Base-by-base conservation (phyloP, 345 rosid species). In the Melastoma malabathricum region DNA sequence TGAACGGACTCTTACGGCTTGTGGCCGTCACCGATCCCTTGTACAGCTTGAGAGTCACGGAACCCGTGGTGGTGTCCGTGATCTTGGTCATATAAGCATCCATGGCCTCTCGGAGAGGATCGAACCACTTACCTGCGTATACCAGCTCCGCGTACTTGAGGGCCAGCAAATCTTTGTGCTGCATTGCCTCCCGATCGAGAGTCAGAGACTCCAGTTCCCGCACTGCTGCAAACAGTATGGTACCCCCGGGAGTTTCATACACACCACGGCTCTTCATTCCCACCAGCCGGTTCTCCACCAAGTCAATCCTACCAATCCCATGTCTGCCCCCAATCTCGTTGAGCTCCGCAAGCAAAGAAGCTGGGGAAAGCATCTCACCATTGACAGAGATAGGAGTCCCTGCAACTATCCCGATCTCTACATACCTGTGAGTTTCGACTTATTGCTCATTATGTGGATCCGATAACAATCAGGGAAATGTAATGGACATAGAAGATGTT, bases 161-260 rank as follows among this genome's bases (percentile, higher is more conserved):
- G 10, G 95, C 95, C 34, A 84, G 57, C 0, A 73, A 54, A 59
- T 82, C 98, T 68, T 92, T 92, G 18, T 79, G 73, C 72, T 82
- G 89, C 55, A 87, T 76, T 6, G 88, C 73, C 56, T 82, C 96
- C 54, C 96, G 62, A 56, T 92, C 98, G 5, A 92, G 79, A 5
- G 95, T 84, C 20, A 92, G 65, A 5, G 95, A 73, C 68, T 92
- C 98, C 31, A 92, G 82, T 58, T 87, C 96, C 5, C 77, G 87
- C 0, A 47, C 81, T 1, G 93, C 98, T n/a, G 68, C 51, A 54
- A 72, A 92, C 7, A 92, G 87, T 66, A 92, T 81, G 29, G 95
- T 84, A 15, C 98, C 96, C 43, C 98, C 98, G 2, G 96, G 98
- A 66, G 98, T 86, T 71, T 86, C 98, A 53, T 90, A 90, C n/a